Evolutionary conservation across 2,329 filamentous ascomycete species (phyloP), one percentile per base, ranked within the genome.

Genomic region (Fusarium piperis): DNA sequence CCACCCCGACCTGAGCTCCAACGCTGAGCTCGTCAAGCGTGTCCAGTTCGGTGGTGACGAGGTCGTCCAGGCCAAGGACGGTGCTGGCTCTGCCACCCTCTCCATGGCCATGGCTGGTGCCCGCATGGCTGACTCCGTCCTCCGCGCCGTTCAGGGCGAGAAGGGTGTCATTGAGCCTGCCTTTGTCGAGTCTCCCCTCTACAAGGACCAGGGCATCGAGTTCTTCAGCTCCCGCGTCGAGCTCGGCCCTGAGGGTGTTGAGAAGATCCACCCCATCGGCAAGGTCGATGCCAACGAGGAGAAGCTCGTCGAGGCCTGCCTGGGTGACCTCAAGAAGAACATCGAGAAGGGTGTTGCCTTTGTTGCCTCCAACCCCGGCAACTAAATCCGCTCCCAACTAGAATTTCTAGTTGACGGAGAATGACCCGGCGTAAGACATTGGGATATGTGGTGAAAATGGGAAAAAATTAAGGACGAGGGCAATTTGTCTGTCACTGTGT

Each of bases 41-140:
- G 96, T 98, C 80, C 95, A 98, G 88, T 98, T 98, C 83, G 95
- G 96, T 84, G 95, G 95, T 89, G 95, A 98, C 83, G 95, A 98
- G 91, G 95, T 98, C 77, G 95, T 98, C 87, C 90, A 98, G 91
- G 96, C 95, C 85, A 98, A 98, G 93, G 95, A 95, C 82, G 96
- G 95, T 85, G 94, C 95, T 80, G 95, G 95, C 79, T 98, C 94
- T 77, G 95, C 95, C 82, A 98, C 95, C 73, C 93, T 98, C 78
- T 98, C 94, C 87, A 99, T 99, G 95, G 95, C 95, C 80, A 95
- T 97, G 90, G 95, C 95, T 76, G 95, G 95, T 83, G 89, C 89
- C 81, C 89, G 90, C 84, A 88, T 91, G 85, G 94, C 96, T 78
- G 95, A 98, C 88, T 94, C 93, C 77, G 87, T 99, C 79, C 93